Base-by-base conservation (phyloP, 305 asterid genomes). In the Fraxinus greggii region DNA sequence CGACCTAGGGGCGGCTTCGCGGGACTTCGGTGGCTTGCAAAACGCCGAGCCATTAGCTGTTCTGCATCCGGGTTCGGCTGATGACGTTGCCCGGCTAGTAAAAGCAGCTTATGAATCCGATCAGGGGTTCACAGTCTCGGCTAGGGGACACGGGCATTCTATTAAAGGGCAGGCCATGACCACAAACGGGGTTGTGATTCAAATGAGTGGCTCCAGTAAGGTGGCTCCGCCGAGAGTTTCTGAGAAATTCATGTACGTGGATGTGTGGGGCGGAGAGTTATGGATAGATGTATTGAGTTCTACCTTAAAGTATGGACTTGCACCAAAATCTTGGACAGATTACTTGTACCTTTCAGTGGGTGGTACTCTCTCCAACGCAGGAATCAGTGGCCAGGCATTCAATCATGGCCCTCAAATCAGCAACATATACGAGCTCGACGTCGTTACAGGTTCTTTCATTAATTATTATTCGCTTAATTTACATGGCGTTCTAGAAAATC, bases 291-390 rank as follows among this genome's bases (percentile, higher is more conserved):
- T 93, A 69, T 82, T 93, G 79, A 87, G 32, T 86, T 85, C 90
- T 79, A 91, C 93, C 26, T 72, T 93, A 79, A 87, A 86, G 72
- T 81, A 90, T 78, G 98, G 97, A 65, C 94, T 93, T 65, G 93
- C 95, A 78, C 95, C 98, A 4, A 91, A 90, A 78, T 93, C 98
- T 26, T 93, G 98, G 98, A 93, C 98, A 0, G 98, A 93, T 72
- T 93, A 93, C 87, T 88, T 93, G 95, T 92, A 93, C 89, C 93
- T 93, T 69, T 91, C 97, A 0, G 97, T 93, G 4, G 98, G 98
- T 0, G 98, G 98, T 80, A 93, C 98, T 0, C 85, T 93, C 81
- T 92, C 97, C 24, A 92, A 93, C 83, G 98, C 94, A 4, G 98
- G 98, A 1, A 93, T 93, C 33, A 93, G 98, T 33, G 98, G 98